Conservation (phyloP, 345 rosid species). For the Toxicodendron radicans region DNA sequence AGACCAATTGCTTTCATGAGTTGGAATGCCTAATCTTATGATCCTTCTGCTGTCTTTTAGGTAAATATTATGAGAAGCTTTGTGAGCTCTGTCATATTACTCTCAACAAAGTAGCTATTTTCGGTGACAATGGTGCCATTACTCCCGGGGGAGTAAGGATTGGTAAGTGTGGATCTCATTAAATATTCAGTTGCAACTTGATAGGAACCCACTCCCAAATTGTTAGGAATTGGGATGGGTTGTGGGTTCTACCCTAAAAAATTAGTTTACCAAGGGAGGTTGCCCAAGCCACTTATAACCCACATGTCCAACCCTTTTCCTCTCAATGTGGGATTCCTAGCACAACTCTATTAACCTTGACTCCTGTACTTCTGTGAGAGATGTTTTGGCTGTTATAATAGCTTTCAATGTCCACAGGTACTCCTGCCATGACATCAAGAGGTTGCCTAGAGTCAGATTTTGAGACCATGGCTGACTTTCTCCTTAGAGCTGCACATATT, state of each 20-base stretch:
- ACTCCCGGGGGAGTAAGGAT: constrained; percentile 89
- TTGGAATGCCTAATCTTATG: background rate
- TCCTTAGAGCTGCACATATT: constrained; percentile 75
- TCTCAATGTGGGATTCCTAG: too few species aligned
- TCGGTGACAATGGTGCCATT: constrained; percentile 68
- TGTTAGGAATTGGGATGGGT: too few species aligned
- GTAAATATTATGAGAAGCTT: constrained; percentile 76
- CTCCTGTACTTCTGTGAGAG: background rate
- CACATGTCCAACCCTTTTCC: too few species aligned
- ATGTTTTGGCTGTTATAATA: constrained; percentile 5
- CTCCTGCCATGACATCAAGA: constrained; percentile 96
- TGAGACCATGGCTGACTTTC: constrained; percentile 75
- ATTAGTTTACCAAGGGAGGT: too few species aligned
- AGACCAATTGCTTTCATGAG: background rate
- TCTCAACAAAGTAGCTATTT: constrained; percentile 71
- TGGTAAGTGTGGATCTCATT: constrained; percentile 46
- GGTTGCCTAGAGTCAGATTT: constrained; percentile 92
- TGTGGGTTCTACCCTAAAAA: too few species aligned
- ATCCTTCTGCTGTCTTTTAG: constrained; percentile 27
- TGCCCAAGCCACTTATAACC: too few species aligned
- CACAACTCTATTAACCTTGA: background rate
- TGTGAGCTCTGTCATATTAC: constrained; percentile 89
- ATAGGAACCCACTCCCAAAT: too few species aligned
- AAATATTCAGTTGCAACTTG: constrained; percentile 3
- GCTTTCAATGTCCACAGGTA: constrained; percentile 43